phyloP scores from a whole-genome alignment of 1,284 basidiomycete species.

The Ceratobasidium sp. region DNA sequence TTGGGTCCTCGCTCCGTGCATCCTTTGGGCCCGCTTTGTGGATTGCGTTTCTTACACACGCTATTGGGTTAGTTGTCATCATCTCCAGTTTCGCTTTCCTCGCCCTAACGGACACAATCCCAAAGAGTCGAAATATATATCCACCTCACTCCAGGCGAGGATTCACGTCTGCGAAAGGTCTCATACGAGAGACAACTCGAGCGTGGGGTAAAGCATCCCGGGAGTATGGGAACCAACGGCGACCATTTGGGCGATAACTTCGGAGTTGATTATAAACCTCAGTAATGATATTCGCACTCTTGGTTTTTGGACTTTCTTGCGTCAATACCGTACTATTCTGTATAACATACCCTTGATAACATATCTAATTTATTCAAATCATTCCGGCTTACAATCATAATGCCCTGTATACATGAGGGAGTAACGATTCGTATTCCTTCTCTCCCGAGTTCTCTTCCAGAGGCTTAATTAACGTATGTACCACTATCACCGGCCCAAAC shows the following conservation, averaged over 20 bases:
- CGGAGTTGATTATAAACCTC: slow-evolving; percentile 20
- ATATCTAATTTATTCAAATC: too few species aligned
- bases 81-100: too few species aligned
- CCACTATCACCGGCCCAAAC: slow-evolving; percentile 41
- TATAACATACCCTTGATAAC: too few species aligned
- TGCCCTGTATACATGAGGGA: too few species aligned
- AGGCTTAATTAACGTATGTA: slow-evolving; percentile 33
- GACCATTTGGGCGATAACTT: slow-evolving; percentile 36
- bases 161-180: slow-evolving; percentile 18
- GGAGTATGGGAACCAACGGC: slow-evolving; percentile 30
- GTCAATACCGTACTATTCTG: too few species aligned
- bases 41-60: slow-evolving; percentile 27
- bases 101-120: neutral
- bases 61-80: slow-evolving; percentile 20
- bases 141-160: slow-evolving; percentile 35
- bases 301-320: too few species aligned
- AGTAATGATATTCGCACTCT: neutral
- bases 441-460: slow-evolving; percentile 17
- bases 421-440: neutral
- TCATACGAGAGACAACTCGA: slow-evolving; percentile 37
- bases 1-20: too few species aligned
- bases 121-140: slow-evolving; percentile 17
- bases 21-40: slow-evolving; percentile 29
- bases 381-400: too few species aligned
- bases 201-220: slow-evolving; percentile 6